A percentile compares a stretch with the other conserved stretches of the same genome.
Conservation (phyloP, 345 rosid genomes). For the Laguncularia racemosa region DNA sequence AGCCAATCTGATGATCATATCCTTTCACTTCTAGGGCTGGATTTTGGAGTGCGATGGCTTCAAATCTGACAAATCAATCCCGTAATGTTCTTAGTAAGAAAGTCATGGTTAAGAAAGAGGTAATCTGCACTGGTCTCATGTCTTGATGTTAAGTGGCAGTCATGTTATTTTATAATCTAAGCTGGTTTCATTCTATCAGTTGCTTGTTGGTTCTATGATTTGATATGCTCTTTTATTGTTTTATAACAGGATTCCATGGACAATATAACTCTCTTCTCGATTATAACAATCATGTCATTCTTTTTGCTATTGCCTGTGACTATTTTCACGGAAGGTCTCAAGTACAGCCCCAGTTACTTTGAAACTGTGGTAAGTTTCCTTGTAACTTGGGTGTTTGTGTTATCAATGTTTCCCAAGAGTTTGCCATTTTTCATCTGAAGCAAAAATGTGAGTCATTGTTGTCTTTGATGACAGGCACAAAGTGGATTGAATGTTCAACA, state of each 20-base stretch:
- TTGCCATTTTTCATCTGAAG: background rate
- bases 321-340: constrained; percentile 36
- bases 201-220: constrained; percentile 3
- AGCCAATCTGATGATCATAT: background rate
- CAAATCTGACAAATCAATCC: constrained; percentile 29
- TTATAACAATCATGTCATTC: constrained; percentile 45
- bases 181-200: background rate
- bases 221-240: background rate
- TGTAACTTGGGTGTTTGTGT: background rate
- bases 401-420: background rate
- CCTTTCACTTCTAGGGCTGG: constrained; percentile 20
- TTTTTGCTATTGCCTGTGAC: constrained; percentile 32
- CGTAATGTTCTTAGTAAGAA: constrained; percentile 37
- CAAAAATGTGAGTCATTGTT: constrained; percentile 5
- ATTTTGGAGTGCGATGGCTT: constrained; percentile 33
- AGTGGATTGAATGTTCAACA: constrained; percentile 76
- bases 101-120: constrained; percentile 49
- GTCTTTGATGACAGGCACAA: constrained; percentile 10
- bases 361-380: constrained; percentile 32
- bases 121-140: constrained; percentile 6
- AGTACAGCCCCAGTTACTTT: constrained; percentile 29
- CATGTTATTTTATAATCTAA: too few relatives aligned
- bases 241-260: constrained; percentile 36
- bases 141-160: too few relatives aligned
- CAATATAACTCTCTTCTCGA: constrained; percentile 46